phyloP scores from a whole-genome alignment of 2,329 filamentous ascomycete species.

The Colletotrichum musicola region DNA sequence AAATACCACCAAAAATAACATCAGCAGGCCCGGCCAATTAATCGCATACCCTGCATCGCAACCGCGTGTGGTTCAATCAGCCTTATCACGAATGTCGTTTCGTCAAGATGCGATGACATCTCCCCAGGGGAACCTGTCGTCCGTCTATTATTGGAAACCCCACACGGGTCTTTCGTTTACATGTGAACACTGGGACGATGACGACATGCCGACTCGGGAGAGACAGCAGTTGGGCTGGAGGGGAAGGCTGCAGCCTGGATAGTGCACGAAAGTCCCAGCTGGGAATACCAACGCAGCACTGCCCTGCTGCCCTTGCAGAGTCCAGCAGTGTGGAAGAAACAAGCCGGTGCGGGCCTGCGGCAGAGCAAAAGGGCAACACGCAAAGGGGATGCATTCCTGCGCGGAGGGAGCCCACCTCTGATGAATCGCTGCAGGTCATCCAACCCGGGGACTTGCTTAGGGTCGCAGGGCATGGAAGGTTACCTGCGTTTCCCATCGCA shows the following conservation, averaged over 20 bases:
- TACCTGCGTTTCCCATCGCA: too few species aligned
- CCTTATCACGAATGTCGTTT: constrained; percentile 14
- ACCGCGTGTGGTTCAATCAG: constrained; percentile 10
- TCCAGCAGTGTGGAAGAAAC: too few species aligned
- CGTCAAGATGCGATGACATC: constrained; percentile 16
- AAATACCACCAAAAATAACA: constrained; percentile 14
- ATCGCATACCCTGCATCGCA: too few species aligned
- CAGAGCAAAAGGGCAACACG: too few species aligned
- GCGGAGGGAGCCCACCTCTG: neutral
- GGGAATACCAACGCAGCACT: neutral
- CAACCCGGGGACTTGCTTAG: neutral
- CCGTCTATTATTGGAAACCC: constrained; percentile 31
- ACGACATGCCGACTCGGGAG: neutral
- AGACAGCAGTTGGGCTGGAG: neutral
- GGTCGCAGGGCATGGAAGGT: neutral
- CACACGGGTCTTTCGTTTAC: neutral
- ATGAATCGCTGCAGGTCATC: neutral
- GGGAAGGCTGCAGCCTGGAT: too few species aligned
- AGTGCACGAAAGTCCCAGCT: too few species aligned
- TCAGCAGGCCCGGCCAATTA: neutral
- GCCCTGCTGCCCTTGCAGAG: neutral
- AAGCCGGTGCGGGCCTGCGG: too few species aligned
- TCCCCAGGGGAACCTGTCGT: neutral
- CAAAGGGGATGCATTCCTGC: neutral
- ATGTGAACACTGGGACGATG: neutral